A percentile compares a stretch with the other conserved stretches of the same genome.
Evolutionary conservation across 176 grass and related monocot genomes (phyloP).

Genomic region (Bothriochloa decipiens): DNA sequence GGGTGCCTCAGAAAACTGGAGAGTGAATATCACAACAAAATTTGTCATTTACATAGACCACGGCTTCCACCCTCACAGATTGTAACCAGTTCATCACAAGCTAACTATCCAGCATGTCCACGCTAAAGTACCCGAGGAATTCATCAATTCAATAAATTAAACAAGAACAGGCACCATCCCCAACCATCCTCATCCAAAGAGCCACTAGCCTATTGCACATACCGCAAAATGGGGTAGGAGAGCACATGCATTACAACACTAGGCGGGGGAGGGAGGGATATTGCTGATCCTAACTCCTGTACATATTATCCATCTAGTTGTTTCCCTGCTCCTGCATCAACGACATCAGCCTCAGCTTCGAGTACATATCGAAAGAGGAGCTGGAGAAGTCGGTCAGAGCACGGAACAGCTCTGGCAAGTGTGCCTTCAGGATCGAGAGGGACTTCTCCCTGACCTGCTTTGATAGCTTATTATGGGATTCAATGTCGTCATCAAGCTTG

Average conservation of each 20-base stretch:
- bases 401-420: constrained; percentile 86
- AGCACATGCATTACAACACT: constrained; percentile 41
- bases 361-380: constrained; percentile 65
- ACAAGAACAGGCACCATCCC: constrained; percentile 20
- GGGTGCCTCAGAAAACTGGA: not conserved
- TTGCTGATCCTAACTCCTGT: constrained; percentile 45
- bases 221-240: constrained; percentile 32
- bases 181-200: constrained; percentile 36
- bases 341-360: constrained; percentile 65
- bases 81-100: not conserved
- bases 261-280: not conserved
- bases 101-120: constrained; percentile 17
- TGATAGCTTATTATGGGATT: constrained; percentile 59
- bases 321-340: constrained; percentile 56
- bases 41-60: not conserved
- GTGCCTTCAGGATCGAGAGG: constrained; percentile 70
- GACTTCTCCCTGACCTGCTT: constrained; percentile 97
- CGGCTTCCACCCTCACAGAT: not conserved
- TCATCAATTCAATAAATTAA: constrained; percentile 33
- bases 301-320: constrained; percentile 51
- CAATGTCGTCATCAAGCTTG: constrained; percentile 64
- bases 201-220: constrained; percentile 30
- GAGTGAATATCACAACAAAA: not conserved
- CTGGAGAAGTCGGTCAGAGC: constrained; percentile 74
- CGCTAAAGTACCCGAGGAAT: not conserved